Conservation (phyloP, 345 rosid genomes). For the Limnanthes douglasii region DNA sequence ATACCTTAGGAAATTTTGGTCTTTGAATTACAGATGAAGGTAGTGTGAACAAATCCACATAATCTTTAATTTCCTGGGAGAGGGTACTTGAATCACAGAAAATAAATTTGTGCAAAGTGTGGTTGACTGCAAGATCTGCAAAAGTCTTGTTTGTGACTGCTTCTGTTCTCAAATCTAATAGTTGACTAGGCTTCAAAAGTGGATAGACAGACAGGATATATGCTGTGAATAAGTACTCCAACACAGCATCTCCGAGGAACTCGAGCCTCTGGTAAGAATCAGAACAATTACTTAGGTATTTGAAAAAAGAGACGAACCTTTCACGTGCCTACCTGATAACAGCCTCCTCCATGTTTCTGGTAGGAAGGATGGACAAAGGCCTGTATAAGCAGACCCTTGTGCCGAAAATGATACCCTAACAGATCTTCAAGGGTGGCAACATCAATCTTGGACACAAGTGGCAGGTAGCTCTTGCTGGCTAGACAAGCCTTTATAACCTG, state of each 20-base stretch:
- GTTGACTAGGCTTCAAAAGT: slow-evolving; percentile 74
- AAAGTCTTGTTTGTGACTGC: slow-evolving; percentile 68
- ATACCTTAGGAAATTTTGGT: slow-evolving; percentile 82
- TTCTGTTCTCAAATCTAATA: slow-evolving; percentile 78
- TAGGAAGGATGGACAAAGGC: slow-evolving; percentile 90
- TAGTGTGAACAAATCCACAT: slow-evolving; percentile 25
- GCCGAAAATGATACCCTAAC: slow-evolving; percentile 39
- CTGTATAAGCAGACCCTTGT: slow-evolving; percentile 71
- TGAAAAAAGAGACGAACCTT: too few relatives aligned
- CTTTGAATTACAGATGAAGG: slow-evolving; percentile 31
- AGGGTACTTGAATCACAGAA: slow-evolving; percentile 46
- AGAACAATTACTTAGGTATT: too few relatives aligned
- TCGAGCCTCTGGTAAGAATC: slow-evolving; percentile 98
- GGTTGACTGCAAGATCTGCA: slow-evolving; percentile 56
- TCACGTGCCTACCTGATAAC: slow-evolving; percentile 99
- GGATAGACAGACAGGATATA: slow-evolving; percentile 71
- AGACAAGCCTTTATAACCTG: slow-evolving; percentile 39
- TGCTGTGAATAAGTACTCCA: slow-evolving; percentile 85
- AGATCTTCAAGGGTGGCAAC: slow-evolving; percentile 29
- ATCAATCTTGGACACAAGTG: slow-evolving; percentile 30
- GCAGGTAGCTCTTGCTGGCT: slow-evolving; percentile 39
- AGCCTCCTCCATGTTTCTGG: slow-evolving; percentile 73
- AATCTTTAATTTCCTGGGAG: slow-evolving; percentile 35
- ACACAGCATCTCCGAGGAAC: slow-evolving; percentile 94
- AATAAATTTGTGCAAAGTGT: slow-evolving; percentile 40